Evolutionary conservation across 2,329 filamentous ascomycete genomes (phyloP).

Genomic region (Ophiostoma angusticollis): DNA sequence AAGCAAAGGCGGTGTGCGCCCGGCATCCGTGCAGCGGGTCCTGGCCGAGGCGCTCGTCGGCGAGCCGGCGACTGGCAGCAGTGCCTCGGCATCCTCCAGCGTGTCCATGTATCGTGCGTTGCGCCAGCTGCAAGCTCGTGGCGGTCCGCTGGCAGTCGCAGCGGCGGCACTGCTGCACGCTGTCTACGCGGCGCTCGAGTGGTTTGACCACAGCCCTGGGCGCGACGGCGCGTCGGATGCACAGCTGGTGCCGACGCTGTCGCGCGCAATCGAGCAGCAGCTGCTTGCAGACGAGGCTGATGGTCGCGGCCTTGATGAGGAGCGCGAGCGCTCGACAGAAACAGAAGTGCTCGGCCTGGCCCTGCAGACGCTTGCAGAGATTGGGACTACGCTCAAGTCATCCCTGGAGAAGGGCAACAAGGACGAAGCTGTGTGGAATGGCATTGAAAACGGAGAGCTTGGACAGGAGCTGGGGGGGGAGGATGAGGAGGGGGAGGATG

Average conservation of each 20-base stretch:
- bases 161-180: constrained; percentile 52
- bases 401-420: constrained; percentile 33
- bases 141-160: constrained; percentile 37
- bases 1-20: constrained; percentile 12
- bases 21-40: background rate
- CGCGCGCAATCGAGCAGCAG: constrained; percentile 24
- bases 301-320: background rate
- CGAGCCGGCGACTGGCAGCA: constrained; percentile 25
- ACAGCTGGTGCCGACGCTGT: constrained; percentile 33
- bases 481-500: constrained; percentile 25
- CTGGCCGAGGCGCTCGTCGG: constrained; percentile 43
- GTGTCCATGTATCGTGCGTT: constrained; percentile 42
- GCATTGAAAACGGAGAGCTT: constrained; percentile 17
- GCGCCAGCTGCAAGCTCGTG: constrained; percentile 33
- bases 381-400: constrained; percentile 45
- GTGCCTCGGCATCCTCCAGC: too few relatives aligned
- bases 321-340: constrained; percentile 20
- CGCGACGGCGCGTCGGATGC: constrained; percentile 38
- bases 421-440: constrained; percentile 26
- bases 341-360: constrained; percentile 39
- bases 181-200: constrained; percentile 40
- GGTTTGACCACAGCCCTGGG: constrained; percentile 38
- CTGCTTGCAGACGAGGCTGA: background rate
- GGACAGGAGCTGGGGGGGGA: constrained; percentile 25
- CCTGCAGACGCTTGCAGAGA: constrained; percentile 50